Conservation (phyloP, 2,329 filamentous ascomycete genomes). For the Alternaria novae-zelandiae region DNA sequence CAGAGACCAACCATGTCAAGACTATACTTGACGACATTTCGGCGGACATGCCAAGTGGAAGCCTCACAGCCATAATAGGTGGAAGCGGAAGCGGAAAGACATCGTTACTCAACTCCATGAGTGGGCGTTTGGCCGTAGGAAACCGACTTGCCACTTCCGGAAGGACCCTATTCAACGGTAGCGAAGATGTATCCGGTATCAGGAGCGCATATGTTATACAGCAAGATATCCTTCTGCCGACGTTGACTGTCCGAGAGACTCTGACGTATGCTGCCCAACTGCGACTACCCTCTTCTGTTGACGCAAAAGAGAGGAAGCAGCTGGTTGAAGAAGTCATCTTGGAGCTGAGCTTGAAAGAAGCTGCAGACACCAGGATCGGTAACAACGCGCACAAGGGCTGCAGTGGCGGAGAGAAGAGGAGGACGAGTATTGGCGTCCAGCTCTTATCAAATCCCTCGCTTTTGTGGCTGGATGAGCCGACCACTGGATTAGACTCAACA, state of each 20-base stretch:
- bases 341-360: conserved; percentile 77
- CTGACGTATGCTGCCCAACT: conserved; percentile 75
- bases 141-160: conserved; percentile 62
- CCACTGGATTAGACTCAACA: conserved; percentile 77
- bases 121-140: conserved; percentile 68
- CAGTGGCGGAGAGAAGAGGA: conserved; percentile 78
- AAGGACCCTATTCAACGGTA: conserved; percentile 66
- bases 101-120: conserved; percentile 68
- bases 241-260: conserved; percentile 77
- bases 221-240: conserved; percentile 75
- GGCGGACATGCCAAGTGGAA: conserved; percentile 69
- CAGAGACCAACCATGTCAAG: conserved; percentile 45
- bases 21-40: conserved; percentile 68
- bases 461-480: conserved; percentile 79
- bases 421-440: conserved; percentile 79
- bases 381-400: conserved; percentile 75
- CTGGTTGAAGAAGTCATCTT: conserved; percentile 79
- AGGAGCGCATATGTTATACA: conserved; percentile 76
- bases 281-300: conserved; percentile 69
- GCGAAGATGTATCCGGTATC: conserved; percentile 56
- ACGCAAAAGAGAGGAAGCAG: conserved; percentile 62
- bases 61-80: conserved; percentile 76
- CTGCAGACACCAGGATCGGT: conserved; percentile 76
- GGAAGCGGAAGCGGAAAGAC: conserved; percentile 74
- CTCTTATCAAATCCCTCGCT: conserved; percentile 80